phyloP scores from a whole-genome alignment of 495 filamentous ascomycete genomes.

The Lasiosphaeria miniovina region DNA sequence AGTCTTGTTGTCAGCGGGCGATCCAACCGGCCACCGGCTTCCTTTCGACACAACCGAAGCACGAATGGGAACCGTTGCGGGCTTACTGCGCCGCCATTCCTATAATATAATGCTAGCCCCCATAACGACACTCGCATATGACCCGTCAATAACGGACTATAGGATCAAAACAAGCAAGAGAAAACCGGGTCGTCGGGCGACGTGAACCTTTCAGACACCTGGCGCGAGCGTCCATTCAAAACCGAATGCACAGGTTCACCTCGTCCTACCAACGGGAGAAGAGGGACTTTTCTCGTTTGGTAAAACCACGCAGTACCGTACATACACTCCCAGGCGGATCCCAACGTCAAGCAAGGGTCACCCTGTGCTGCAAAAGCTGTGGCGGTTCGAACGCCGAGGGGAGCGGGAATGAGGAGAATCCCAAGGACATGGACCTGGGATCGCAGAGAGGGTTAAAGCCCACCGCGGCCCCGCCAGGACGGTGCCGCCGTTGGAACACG shows the following conservation, averaged over 20 bases:
- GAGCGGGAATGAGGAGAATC: conserved; percentile 20
- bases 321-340: neutral
- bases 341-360: conserved; percentile 21
- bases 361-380: conserved; percentile 12
- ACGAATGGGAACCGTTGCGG: conserved; percentile 12
- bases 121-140: conserved; percentile 18
- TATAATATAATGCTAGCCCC: conserved; percentile 21
- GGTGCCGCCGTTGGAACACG: conserved; percentile 22
- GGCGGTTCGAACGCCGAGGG: conserved; percentile 7
- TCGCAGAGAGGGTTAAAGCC: conserved; percentile 26
- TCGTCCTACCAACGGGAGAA: neutral
- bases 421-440: conserved; percentile 39
- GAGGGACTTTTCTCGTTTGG: neutral
- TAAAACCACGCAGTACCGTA: neutral
- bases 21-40: conserved; percentile 13
- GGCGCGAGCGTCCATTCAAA: conserved; percentile 10
- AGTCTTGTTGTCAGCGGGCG: conserved; percentile 5
- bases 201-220: conserved; percentile 17
- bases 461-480: conserved; percentile 28
- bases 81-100: conserved; percentile 15
- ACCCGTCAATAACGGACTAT: conserved; percentile 11
- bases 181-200: conserved; percentile 24
- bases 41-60: conserved; percentile 14
- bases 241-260: neutral
- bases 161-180: conserved; percentile 13